Base-by-base conservation (phyloP, 2,329 filamentous ascomycete genomes). In the Biscogniauxia sp. region DNA sequence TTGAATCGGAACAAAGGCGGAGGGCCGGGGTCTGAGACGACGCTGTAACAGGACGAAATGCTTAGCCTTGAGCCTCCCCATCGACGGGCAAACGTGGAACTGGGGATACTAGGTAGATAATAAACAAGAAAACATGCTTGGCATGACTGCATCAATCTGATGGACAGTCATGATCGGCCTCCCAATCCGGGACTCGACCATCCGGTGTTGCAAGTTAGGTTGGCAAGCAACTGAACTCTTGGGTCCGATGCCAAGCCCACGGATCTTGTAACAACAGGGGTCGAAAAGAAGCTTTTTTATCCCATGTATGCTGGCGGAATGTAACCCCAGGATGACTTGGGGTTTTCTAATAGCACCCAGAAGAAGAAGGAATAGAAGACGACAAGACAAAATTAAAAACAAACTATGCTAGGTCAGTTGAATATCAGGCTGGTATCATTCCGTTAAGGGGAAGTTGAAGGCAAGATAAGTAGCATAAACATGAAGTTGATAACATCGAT, bases 1-100 rank as follows among this genome's bases (percentile, higher is more conserved):
- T 52, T 63, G 57, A 62, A 58, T 54, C 64, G 59, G 64, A 61
- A 60, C 32, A 37, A 57, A 61, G 53, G 56, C 63, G 56, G 59
- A 49, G 11, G 63, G 59, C 69, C 63, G 63, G 71, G 71, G 69
- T 68, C 52, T 69, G 71, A 73, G 70, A 73, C 71, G 64, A 53
- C 37, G 68, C 67, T 72, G 69, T 67, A 67, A 71, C 69, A 58
- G 57, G 20, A 49, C 7, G n/a, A n/a, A 59, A 61, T 65, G 64
- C 65, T 66, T 67, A 60, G 60, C 32, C 57, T 65, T 20, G 61
- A 66, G 64, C 62, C 66, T 60, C 66, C 32, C 13, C 59, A n/a
- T 57, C 59, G 41, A 53, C 32, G 6, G 20, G 54, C 56, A 41
- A 41, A 19, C 45, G 60, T 20, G 32, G 49, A 7, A 23, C 23